These are phyloP conservation scores for Thuidium tamariscinum DNA, from an alignment of 225 moss, liverwort and hornwort genomes.

Conservation along the genomic window DNA sequence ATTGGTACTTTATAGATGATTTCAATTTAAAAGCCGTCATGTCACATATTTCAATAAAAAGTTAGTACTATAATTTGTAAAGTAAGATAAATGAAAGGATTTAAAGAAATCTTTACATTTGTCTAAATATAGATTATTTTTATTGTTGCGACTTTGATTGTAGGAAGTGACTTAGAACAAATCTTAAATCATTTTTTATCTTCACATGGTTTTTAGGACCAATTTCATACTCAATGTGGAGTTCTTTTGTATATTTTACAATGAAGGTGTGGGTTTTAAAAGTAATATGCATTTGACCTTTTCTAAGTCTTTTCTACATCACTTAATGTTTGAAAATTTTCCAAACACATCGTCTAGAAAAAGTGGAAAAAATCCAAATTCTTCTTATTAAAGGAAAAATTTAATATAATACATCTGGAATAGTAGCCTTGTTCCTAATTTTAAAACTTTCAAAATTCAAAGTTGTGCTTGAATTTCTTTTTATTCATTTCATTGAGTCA, in stretches of 20 bases:
- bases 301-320: accelerated
- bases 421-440: accelerated
- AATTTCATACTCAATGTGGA: accelerated
- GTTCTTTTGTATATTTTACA: accelerated
- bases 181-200: neutral
- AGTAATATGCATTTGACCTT: neutral
- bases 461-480: neutral
- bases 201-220: accelerated
- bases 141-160: accelerated
- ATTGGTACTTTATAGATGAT: neutral
- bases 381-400: accelerated
- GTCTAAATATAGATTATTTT: neutral
- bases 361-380: neutral
- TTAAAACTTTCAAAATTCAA: accelerated
- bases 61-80: neutral
- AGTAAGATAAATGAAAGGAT: too few species aligned
- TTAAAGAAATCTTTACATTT: accelerated
- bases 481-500: neutral
- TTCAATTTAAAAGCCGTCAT: neutral
- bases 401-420: accelerated
- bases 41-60: neutral
- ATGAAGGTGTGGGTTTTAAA: neutral
- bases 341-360: accelerated
- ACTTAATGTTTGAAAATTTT: accelerated
- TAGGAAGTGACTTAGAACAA: accelerated